phyloP scores from a whole-genome alignment of 1,139 yeast genomes.

The Waltiozyma sp. region DNA sequence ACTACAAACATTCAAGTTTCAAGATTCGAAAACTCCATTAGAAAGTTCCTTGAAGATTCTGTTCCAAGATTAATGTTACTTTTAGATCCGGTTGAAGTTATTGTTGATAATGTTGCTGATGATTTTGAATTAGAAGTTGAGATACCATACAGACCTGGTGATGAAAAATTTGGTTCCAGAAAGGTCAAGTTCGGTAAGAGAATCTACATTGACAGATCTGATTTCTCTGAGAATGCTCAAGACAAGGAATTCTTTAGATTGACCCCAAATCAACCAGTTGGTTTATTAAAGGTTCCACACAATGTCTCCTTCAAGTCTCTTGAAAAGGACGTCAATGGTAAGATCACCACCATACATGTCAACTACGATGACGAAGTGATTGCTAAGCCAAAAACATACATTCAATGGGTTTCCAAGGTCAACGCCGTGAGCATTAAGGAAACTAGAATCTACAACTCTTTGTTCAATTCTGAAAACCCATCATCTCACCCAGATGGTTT shows the following conservation, averaged over 20 bases:
- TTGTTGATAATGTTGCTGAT: constrained; percentile 72
- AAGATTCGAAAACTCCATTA: constrained; percentile 82
- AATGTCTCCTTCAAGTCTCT: constrained; percentile 65
- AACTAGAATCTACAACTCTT: constrained; percentile 77
- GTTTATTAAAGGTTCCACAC: constrained; percentile 86
- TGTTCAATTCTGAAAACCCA: constrained; percentile 90
- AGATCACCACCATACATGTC: constrained; percentile 60
- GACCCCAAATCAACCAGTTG: constrained; percentile 86
- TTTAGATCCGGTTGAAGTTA: constrained; percentile 74
- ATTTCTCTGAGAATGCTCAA: constrained; percentile 62
- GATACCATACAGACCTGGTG: constrained; percentile 87
- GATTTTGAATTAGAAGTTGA: constrained; percentile 58
- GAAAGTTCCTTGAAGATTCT: constrained; percentile 78
- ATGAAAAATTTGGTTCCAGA: constrained; percentile 62
- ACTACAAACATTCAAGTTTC: constrained; percentile 84
- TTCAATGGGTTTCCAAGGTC: constrained; percentile 88
- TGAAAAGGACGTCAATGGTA: constrained; percentile 52
- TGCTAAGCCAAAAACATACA: constrained; percentile 66
- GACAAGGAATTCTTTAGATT: constrained; percentile 68
- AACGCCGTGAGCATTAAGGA: constrained; percentile 60
- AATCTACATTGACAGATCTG: constrained; percentile 76
- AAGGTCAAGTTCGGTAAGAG: constrained; percentile 64
- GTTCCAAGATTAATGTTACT: constrained; percentile 95
- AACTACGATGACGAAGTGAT: constrained; percentile 60
- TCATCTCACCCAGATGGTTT: constrained; percentile 79